Evolutionary conservation across 2,329 filamentous ascomycete genomes (phyloP), one percentile per base, ranked within the genome.

Genomic region (Penicillium sclerotiorum): DNA sequence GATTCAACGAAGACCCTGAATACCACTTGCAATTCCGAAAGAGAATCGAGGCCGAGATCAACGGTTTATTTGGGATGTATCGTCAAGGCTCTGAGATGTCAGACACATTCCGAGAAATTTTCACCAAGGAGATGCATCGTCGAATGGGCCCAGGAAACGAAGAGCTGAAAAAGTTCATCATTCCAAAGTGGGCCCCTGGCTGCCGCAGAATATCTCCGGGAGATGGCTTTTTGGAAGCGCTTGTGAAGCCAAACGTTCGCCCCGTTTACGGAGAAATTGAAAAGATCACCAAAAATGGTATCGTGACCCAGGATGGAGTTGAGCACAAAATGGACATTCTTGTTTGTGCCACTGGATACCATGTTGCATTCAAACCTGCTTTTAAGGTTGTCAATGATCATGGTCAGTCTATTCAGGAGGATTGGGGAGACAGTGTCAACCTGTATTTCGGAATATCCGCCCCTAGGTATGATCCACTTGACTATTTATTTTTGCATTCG

Each of bases 181-280:
- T 54, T 21, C 51, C 51, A 1, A 44, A 50, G 18, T 54, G 47
- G 11, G 51, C 52, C 25, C 39, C 47, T 2, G 52, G 53, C n/a
- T 62, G 61, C 28, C 53, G 61, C 5, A 45, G 61, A 23, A 57
- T 57, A 13, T 59, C 61, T 8, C 61, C 61, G 1, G 61, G 58
- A 12, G 56, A 59, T 35, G 61, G 61, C 15, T 54, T 51, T 12
- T 47, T 56, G 2, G 53, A 56, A 39, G 48, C 53, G 0, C 38
- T 56, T 13, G 41, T 38, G 18, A 39, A 30, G 2, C 23, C 48
- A 1, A 57, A 81, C 40, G 74, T 80, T 11, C 56, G 67, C 15
- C 69, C 71, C 13, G 68, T 77, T 28, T 67, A 65, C 18, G 67
- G 71, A 36, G 61, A 54, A 1, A 75, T 79, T 53, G 49, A 59